A percentile compares a stretch with the other conserved stretches of the same genome.
phyloP scores from a whole-genome alignment of 176 grass and related monocot genomes.

The Ensete glaucum region DNA sequence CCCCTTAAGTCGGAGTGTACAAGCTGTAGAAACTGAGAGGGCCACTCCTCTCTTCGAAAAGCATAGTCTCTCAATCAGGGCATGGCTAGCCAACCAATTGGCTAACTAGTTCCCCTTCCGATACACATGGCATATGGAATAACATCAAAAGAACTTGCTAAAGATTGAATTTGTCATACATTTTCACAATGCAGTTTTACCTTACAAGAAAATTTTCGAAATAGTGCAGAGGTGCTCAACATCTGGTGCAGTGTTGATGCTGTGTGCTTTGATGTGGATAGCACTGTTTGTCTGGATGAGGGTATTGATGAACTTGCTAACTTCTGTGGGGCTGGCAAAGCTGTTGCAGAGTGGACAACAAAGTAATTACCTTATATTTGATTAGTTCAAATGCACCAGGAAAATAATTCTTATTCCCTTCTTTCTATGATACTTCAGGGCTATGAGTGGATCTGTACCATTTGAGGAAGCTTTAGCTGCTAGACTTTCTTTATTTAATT shows the following conservation, averaged over 20 bases:
- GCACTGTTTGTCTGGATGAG: constrained; percentile 78
- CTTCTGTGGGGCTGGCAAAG: constrained; percentile 68
- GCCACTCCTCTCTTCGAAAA: no score
- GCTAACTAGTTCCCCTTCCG: no score
- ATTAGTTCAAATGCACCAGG: neutral
- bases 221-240: constrained; percentile 37
- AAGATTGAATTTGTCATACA: no score
- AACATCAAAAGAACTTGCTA: no score
- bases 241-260: constrained; percentile 46
- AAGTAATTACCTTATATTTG: constrained; percentile 25
- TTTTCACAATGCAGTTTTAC: neutral
- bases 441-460: constrained; percentile 78
- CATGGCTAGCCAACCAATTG: no score
- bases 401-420: neutral
- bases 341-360: constrained; percentile 77
- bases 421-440: constrained; percentile 26
- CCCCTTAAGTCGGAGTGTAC: no score
- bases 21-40: no score
- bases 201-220: neutral
- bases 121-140: no score
- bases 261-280: constrained; percentile 92
- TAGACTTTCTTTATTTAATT: constrained; percentile 75
- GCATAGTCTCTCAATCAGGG: no score
- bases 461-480: constrained; percentile 85
- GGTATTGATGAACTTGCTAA: constrained; percentile 84